A percentile compares a stretch with the other conserved stretches of the same genome.
Evolutionary conservation across 2,329 filamentous ascomycete species (phyloP).

Genomic region (Zymoseptoria ardabiliae): DNA sequence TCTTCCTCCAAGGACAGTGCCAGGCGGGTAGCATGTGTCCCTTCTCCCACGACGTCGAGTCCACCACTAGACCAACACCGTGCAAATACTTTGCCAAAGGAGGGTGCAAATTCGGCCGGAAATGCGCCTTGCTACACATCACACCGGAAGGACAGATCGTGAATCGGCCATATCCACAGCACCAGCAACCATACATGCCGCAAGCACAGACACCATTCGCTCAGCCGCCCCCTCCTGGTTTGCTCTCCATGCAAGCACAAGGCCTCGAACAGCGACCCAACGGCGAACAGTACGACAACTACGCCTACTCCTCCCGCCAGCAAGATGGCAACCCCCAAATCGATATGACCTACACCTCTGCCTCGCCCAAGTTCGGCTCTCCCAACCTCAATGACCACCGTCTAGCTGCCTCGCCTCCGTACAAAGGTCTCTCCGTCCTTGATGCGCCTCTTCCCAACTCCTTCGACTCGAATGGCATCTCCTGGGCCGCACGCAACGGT

Average conservation of each 20-base stretch:
- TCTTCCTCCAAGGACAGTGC: constrained; percentile 93
- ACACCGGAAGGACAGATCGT: constrained; percentile 88
- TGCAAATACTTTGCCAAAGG: constrained; percentile 99
- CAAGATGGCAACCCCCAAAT: constrained; percentile 33
- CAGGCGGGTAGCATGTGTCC: constrained; percentile 94
- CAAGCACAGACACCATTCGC: constrained; percentile 10
- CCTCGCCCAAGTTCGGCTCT: constrained; percentile 67
- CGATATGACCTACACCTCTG: constrained; percentile 51
- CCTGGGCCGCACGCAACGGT: constrained; percentile 80
- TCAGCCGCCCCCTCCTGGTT: constrained; percentile 24
- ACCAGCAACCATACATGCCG: constrained; percentile 12
- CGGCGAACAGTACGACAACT: constrained; percentile 22
- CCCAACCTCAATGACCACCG: constrained; percentile 65
- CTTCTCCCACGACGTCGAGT: constrained; percentile 87
- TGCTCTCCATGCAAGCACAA: constrained; percentile 31
- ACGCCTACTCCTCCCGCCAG: constrained; percentile 22
- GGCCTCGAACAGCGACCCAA: constrained; percentile 24
- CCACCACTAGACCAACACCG: constrained; percentile 71
- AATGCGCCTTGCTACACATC: constrained; percentile 94
- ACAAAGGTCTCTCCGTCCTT: constrained; percentile 71
- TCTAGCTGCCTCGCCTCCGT: constrained; percentile 66
- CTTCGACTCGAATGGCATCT: constrained; percentile 93
- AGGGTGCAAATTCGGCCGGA: constrained; percentile 97
- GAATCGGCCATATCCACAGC: constrained; percentile 49
- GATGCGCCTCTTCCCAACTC: constrained; percentile 90